These are phyloP conservation scores for Neonectria hederae DNA, from an alignment of 2,329 filamentous ascomycete genomes.

Conservation along the genomic window DNA sequence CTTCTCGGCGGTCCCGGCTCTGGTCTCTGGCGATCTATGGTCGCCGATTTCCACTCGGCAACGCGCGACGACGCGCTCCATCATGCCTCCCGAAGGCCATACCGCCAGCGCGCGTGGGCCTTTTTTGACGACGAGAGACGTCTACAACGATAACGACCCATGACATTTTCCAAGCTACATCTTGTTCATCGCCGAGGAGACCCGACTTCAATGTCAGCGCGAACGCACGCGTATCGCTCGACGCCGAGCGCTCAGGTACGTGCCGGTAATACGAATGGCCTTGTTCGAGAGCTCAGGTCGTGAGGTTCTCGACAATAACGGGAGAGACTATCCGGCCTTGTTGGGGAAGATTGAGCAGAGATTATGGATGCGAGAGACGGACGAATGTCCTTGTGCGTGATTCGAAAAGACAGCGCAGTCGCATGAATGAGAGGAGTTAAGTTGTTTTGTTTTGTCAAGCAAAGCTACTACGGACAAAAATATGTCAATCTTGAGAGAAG, in stretches of 20 bases:
- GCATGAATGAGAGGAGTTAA: not conserved
- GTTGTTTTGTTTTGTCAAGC: not conserved
- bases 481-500: not conserved
- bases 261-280: not conserved
- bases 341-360: not conserved
- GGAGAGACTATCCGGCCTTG: not conserved
- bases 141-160: not conserved
- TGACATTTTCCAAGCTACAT: not conserved
- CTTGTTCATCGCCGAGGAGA: not conserved
- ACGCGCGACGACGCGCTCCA: not conserved
- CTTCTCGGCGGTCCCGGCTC: not conserved
- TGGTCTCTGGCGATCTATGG: not conserved
- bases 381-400: not conserved
- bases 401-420: no score
- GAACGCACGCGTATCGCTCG: not conserved
- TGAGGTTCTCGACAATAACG: not conserved
- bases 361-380: not conserved
- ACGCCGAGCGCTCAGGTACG: not conserved
- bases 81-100: constrained; percentile 8
- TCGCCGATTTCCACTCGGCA: not conserved
- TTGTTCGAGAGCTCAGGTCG: not conserved
- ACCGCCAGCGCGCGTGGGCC: constrained; percentile 21
- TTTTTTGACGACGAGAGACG: constrained; percentile 12
- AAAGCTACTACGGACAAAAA: not conserved
- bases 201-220: not conserved